Evolutionary conservation across 768 basidiomycete species (phyloP).

Genomic region (Boletus sensibilis): DNA sequence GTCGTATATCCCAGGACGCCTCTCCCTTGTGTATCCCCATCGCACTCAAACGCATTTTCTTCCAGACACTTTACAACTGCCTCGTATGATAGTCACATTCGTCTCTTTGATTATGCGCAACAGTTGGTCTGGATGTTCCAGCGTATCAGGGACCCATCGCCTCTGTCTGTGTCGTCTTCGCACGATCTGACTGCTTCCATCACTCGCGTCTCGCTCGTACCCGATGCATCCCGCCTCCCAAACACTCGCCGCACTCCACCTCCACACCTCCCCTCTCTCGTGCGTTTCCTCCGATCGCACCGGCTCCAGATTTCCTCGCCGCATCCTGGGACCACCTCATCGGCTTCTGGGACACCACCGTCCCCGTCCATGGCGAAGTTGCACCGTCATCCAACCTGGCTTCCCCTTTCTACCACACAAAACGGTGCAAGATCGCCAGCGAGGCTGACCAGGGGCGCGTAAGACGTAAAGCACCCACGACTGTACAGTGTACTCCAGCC

Average conservation of each 20-base stretch:
- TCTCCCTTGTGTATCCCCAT: neutral
- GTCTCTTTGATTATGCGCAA: slow-evolving; percentile 71
- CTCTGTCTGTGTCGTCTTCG: too few relatives aligned
- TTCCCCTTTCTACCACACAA: slow-evolving; percentile 40
- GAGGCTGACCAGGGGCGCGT: slow-evolving; percentile 33
- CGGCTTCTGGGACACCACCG: slow-evolving; percentile 71
- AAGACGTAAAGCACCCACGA: too few relatives aligned
- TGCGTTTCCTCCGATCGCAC: slow-evolving; percentile 49
- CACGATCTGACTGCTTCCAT: slow-evolving; percentile 43
- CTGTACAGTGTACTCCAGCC: too few relatives aligned
- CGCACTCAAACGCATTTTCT: neutral
- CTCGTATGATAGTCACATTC: slow-evolving; percentile 77
- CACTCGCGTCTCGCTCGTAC: slow-evolving; percentile 26
- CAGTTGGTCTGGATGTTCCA: slow-evolving; percentile 44
- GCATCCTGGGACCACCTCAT: slow-evolving; percentile 87
- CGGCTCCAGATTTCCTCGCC: slow-evolving; percentile 69
- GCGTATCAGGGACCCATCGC: too few relatives aligned
- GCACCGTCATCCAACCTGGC: slow-evolving; percentile 1
- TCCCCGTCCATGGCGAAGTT: too few relatives aligned
- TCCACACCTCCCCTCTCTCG: too few relatives aligned
- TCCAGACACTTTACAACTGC: slow-evolving; percentile 69
- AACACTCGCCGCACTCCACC: slow-evolving; percentile 61
- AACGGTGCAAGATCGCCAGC: slow-evolving; percentile 55
- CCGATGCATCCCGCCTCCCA: slow-evolving; percentile 3
- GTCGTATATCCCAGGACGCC: slow-evolving; percentile 13